phyloP scores from a whole-genome alignment of 2,329 filamentous ascomycete genomes.

The Fusarium acutatum region DNA sequence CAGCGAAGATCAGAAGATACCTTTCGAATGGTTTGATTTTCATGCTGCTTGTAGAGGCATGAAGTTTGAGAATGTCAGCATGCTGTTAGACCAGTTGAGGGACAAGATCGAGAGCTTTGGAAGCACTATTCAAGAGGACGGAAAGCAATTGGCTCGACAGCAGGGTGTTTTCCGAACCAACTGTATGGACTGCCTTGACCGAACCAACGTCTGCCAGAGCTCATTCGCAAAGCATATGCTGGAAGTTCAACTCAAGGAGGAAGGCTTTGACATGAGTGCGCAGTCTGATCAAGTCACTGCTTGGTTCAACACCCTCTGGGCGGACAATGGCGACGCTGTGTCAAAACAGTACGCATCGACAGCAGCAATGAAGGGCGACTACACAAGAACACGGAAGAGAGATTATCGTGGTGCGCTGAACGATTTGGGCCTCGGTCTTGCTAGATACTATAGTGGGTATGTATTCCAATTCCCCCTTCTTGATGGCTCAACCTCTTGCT shows the following conservation, averaged over 20 bases:
- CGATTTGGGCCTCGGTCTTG: constrained; percentile 88
- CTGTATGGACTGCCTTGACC: constrained; percentile 97
- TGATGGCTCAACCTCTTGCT: not conserved
- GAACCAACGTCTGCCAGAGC: constrained; percentile 95
- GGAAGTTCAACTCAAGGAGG: constrained; percentile 77
- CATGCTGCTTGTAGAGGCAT: constrained; percentile 92
- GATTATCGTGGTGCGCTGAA: constrained; percentile 92
- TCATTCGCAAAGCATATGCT: constrained; percentile 86
- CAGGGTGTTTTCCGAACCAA: constrained; percentile 88
- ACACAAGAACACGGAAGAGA: constrained; percentile 88
- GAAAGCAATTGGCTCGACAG: constrained; percentile 61
- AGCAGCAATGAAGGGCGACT: constrained; percentile 95
- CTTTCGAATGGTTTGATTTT: constrained; percentile 97
- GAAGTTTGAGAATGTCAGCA: constrained; percentile 95
- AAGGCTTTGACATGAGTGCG: constrained; percentile 79
- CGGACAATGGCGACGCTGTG: constrained; percentile 95
- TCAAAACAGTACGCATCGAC: constrained; percentile 97
- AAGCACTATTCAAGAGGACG: constrained; percentile 69
- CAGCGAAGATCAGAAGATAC: constrained; percentile 51
- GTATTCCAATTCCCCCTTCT: constrained; percentile 33
- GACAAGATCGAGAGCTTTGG: constrained; percentile 74
- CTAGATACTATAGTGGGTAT: constrained; percentile 74
- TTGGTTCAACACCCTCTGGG: constrained; percentile 98
- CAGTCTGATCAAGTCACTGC: constrained; percentile 80
- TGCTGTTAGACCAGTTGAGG: constrained; percentile 76